Evolutionary conservation across 805 yeast genomes (phyloP).

Genomic region (Monosporozyma solicola): DNA sequence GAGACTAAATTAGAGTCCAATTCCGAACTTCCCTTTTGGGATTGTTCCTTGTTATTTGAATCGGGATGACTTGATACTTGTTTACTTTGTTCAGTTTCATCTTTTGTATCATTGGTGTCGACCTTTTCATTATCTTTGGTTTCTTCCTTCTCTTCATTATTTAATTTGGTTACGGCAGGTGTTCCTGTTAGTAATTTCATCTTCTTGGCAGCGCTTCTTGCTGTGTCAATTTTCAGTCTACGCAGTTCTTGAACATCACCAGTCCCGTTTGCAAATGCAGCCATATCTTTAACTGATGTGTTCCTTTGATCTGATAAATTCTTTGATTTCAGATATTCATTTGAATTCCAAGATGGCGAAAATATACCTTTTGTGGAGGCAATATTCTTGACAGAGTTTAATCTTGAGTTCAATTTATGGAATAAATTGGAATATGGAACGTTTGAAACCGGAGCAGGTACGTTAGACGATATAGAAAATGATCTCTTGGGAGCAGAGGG

Average conservation of each 20-base stretch:
- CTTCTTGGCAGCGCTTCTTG: constrained; percentile 37
- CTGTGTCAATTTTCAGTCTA: constrained; percentile 34
- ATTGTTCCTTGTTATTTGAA: background rate
- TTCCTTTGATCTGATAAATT: background rate
- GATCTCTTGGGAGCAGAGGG: constrained; percentile 7
- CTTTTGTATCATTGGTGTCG: background rate
- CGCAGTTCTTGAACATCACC: constrained; percentile 25
- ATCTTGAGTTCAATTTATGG: constrained; percentile 31
- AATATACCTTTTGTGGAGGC: constrained; percentile 32
- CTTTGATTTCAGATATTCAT: background rate
- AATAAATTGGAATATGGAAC: constrained; percentile 25
- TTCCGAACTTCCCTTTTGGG: background rate
- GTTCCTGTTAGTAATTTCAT: constrained; percentile 29
- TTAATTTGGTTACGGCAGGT: constrained; percentile 14
- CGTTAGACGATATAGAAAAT: constrained; percentile 13
- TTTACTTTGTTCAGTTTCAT: background rate
- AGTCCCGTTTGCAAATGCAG: constrained; percentile 5
- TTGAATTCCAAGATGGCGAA: constrained; percentile 21
- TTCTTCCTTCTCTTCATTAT: constrained; percentile 3
- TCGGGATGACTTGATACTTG: background rate
- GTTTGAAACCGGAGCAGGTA: constrained; percentile 10
- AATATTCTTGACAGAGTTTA: constrained; percentile 20
- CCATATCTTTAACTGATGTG: constrained; percentile 5
- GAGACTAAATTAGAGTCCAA: background rate
- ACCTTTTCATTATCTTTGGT: background rate